Evolutionary conservation across 441 rosid genomes (phyloP).

Genomic region (Erodium trifolium): DNA sequence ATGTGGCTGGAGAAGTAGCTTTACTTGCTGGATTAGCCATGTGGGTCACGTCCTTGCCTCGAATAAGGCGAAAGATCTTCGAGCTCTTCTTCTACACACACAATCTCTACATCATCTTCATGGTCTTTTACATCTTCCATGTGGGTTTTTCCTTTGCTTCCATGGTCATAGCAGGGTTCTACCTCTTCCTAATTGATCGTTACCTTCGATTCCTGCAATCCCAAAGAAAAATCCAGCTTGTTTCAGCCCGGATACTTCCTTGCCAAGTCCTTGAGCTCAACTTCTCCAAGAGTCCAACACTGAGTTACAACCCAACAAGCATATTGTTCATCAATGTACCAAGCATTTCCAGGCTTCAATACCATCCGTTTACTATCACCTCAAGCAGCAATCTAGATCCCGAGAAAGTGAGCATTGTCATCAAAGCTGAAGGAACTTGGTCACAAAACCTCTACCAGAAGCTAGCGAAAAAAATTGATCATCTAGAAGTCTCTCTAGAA

Average conservation of each 20-base stretch:
- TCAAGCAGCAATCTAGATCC: slow-evolving; percentile 41
- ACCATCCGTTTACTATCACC: slow-evolving; percentile 51
- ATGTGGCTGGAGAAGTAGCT: slow-evolving; percentile 51
- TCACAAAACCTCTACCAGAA: slow-evolving; percentile 31
- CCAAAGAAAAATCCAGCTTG: slow-evolving; percentile 31
- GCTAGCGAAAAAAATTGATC: slow-evolving; percentile 35
- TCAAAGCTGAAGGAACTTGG: slow-evolving; percentile 50
- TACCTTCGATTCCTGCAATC: slow-evolving; percentile 59
- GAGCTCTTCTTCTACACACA: slow-evolving; percentile 64
- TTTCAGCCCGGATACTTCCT: slow-evolving; percentile 51
- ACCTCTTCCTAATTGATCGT: slow-evolving; percentile 62
- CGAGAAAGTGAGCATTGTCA: slow-evolving; percentile 36
- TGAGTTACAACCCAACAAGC: slow-evolving; percentile 40
- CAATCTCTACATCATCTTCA: slow-evolving; percentile 44
- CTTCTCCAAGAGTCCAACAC: slow-evolving; percentile 39
- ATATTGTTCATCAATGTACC: slow-evolving; percentile 44
- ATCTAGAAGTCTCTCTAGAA: slow-evolving; percentile 38
- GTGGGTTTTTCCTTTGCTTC: slow-evolving; percentile 41
- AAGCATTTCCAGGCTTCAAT: slow-evolving; percentile 42
- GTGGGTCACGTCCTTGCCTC: slow-evolving; percentile 51
- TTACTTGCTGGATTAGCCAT: slow-evolving; percentile 39
- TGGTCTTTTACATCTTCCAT: slow-evolving; percentile 52
- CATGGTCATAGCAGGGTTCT: slow-evolving; percentile 51
- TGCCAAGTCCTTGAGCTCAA: slow-evolving; percentile 42
- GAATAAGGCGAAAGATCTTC: slow-evolving; percentile 40